Conservation (phyloP, 148 eudicot species). For the Fagopyrum homotropicum region DNA sequence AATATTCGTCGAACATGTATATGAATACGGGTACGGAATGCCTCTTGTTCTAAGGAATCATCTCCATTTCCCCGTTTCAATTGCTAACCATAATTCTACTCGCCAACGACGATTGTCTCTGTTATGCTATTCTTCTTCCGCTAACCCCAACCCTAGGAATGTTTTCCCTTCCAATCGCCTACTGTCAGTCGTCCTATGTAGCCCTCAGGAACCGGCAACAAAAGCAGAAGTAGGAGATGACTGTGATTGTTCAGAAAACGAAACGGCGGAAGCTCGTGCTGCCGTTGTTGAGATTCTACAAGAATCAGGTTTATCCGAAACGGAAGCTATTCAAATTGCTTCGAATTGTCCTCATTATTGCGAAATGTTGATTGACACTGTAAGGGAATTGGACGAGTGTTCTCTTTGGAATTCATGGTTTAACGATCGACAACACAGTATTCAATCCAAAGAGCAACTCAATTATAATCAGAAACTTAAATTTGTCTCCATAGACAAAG, state of each 20-base stretch:
- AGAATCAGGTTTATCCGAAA: constrained; percentile 34
- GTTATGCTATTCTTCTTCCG: constrained; percentile 3
- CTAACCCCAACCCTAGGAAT: constrained; percentile 3
- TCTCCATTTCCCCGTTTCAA: neutral
- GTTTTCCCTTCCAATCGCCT: neutral
- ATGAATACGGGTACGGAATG: constrained; percentile 1
- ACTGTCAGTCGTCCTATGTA: neutral
- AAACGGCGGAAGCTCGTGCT: constrained; percentile 15
- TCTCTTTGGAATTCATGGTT: constrained; percentile 37
- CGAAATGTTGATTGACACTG: constrained; percentile 51
- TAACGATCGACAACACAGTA: constrained; percentile 14
- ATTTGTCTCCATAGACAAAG: constrained; percentile 49
- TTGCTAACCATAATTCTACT: neutral
- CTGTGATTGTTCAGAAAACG: neutral
- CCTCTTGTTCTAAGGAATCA: constrained; percentile 6
- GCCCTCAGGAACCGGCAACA: neutral
- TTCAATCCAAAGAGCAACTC: neutral
- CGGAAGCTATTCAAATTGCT: constrained; percentile 34
- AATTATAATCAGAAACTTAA: constrained; percentile 49
- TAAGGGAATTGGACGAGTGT: constrained; percentile 52
- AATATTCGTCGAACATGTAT: neutral
- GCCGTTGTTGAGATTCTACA: constrained; percentile 34
- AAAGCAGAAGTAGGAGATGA: neutral
- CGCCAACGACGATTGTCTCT: constrained; percentile 8
- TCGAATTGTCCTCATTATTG: constrained; percentile 40